These are phyloP conservation scores for Rhodamnia argentea DNA, from an alignment of 345 rosid species.

Conservation along the genomic window DNA sequence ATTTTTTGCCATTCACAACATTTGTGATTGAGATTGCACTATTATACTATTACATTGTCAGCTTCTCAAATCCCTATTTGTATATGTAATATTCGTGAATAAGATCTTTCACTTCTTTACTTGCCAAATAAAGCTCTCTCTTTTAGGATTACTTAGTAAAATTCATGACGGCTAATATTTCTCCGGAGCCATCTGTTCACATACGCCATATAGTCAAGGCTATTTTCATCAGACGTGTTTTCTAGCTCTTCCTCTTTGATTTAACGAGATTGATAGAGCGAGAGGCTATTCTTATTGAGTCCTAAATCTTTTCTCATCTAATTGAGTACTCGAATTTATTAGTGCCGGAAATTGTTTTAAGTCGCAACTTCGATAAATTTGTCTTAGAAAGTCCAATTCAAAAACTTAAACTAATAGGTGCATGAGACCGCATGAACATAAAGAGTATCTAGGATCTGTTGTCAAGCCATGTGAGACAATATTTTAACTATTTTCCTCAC, in stretches of 20 bases:
- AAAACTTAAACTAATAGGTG: too few species aligned
- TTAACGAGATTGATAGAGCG: neutral
- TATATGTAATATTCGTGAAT: too few species aligned
- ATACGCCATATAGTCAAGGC: neutral
- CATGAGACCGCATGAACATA: too few species aligned
- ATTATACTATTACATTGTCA: too few species aligned
- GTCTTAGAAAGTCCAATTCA: too few species aligned
- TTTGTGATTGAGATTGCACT: too few species aligned
- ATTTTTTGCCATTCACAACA: too few species aligned
- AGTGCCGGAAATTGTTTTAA: neutral
- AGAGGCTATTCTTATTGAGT: neutral
- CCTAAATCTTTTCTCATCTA: neutral
- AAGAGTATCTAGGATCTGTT: too few species aligned
- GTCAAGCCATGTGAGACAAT: too few species aligned
- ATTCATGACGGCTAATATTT: neutral
- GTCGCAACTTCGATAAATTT: neutral
- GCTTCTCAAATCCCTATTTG: too few species aligned
- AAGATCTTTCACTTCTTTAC: neutral
- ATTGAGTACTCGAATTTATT: neutral
- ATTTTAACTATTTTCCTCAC: neutral
- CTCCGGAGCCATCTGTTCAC: neutral
- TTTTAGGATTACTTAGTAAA: neutral
- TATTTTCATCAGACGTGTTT: neutral
- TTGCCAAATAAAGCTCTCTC: neutral
- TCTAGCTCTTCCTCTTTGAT: neutral